Conservation (phyloP, 2,329 filamentous ascomycete genomes). For the Raffaelea albimanens region DNA sequence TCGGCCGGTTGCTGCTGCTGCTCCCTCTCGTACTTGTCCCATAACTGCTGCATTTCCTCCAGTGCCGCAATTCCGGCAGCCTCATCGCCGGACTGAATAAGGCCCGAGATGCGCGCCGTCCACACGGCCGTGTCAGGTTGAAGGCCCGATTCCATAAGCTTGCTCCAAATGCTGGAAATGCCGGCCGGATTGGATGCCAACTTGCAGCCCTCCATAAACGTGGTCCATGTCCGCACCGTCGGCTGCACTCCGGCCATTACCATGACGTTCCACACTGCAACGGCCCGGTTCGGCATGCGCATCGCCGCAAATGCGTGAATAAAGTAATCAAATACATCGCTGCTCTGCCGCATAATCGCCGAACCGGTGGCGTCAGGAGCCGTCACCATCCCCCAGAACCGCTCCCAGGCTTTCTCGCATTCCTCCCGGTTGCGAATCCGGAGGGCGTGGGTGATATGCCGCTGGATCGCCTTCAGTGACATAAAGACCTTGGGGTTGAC, state of each 20-base stretch:
- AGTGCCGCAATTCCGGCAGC: constrained; percentile 53
- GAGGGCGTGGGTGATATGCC: constrained; percentile 19
- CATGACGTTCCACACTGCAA: constrained; percentile 32
- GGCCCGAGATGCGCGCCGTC: constrained; percentile 59
- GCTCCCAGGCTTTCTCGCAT: constrained; percentile 18
- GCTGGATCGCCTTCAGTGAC: constrained; percentile 13
- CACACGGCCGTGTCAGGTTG: constrained; percentile 57
- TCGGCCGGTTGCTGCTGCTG: background rate
- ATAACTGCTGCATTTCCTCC: constrained; percentile 54
- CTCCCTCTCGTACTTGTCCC: constrained; percentile 28
- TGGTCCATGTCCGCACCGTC: constrained; percentile 57
- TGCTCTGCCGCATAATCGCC: constrained; percentile 9
- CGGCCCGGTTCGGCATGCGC: constrained; percentile 18
- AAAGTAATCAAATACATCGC: constrained; percentile 23
- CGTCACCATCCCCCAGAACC: constrained; percentile 18
- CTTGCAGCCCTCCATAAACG: constrained; percentile 64
- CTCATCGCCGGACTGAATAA: constrained; percentile 46
- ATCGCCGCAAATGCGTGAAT: constrained; percentile 24
- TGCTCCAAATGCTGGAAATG: constrained; percentile 58
- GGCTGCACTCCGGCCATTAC: constrained; percentile 41
- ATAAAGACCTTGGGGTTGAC: background rate
- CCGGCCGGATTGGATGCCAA: constrained; percentile 47
- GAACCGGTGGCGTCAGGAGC: constrained; percentile 12
- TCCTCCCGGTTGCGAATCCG: constrained; percentile 15
- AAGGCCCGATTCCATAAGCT: constrained; percentile 46